Conservation (phyloP, 768 basidiomycete genomes). For the Russula foetens region DNA sequence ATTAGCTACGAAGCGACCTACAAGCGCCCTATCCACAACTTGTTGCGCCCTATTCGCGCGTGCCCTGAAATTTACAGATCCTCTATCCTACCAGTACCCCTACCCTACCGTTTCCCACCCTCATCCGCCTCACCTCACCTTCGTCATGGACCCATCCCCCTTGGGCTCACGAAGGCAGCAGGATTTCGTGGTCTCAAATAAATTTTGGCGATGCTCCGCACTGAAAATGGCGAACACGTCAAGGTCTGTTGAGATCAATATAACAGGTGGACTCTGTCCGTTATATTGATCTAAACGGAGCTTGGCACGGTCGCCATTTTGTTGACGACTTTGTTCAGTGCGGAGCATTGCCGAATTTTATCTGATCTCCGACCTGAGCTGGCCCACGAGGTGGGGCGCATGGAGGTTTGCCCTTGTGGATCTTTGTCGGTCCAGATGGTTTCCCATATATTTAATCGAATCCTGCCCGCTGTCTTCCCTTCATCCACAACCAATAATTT, state of each 20-base stretch:
- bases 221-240: too few species aligned
- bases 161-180: not conserved
- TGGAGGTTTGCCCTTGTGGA: slow-evolving; percentile 10
- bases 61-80: not conserved
- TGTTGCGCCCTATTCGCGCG: not conserved
- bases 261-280: too few species aligned
- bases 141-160: not conserved
- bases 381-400: slow-evolving; percentile 2
- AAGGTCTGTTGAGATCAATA: too few species aligned
- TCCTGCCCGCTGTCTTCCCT: not conserved
- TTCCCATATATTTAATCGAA: slow-evolving; percentile 12
- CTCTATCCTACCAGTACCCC: not conserved
- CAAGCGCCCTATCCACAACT: slow-evolving; percentile 2
- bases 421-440: not conserved
- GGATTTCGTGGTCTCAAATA: not conserved
- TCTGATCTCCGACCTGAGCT: slow-evolving; percentile 14
- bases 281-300: not conserved
- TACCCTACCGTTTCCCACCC: too few species aligned
- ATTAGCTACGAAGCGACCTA: not conserved
- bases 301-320: not conserved
- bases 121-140: not conserved
- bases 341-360: slow-evolving; percentile 4
- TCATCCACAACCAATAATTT: slow-evolving; percentile 4
- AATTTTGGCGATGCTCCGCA: too few species aligned
- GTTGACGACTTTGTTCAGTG: slow-evolving; percentile 14